A percentile compares a stretch with the other conserved stretches of the same genome.
phyloP scores from a whole-genome alignment of 106 monocot genomes.

The Allium cepa region DNA sequence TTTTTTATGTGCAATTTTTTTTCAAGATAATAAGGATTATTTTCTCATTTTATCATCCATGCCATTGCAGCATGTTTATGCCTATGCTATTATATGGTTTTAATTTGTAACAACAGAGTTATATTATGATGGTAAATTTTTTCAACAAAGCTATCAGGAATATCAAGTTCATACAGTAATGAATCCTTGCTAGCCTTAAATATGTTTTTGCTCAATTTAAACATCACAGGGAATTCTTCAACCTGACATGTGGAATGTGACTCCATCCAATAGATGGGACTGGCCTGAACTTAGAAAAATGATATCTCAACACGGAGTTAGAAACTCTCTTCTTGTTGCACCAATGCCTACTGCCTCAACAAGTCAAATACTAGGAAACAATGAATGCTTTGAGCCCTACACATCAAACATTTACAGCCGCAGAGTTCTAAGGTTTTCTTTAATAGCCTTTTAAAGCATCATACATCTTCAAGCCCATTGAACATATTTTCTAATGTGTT shows the following conservation, averaged over 20 bases:
- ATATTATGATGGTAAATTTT: too few species aligned
- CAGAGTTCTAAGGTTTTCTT: slow-evolving; percentile 46
- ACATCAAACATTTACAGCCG: slow-evolving; percentile 93
- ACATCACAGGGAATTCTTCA: slow-evolving; percentile 69
- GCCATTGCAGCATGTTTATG: too few species aligned
- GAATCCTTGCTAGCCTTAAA: too few species aligned
- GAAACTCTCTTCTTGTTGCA: slow-evolving; percentile 95
- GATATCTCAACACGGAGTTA: slow-evolving; percentile 63
- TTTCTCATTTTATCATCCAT: too few species aligned
- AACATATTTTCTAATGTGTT: neutral
- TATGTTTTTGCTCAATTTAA: neutral
- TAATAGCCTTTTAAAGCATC: neutral
- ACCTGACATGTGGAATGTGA: slow-evolving; percentile 93
- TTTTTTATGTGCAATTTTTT: neutral
- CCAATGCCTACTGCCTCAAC: slow-evolving; percentile 99
- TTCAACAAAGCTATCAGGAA: too few species aligned
- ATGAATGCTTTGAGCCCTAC: slow-evolving; percentile 93
- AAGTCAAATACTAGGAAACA: slow-evolving; percentile 96
- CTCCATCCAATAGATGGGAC: slow-evolving; percentile 73
- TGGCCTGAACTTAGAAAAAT: slow-evolving; percentile 54
- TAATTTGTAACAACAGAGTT: too few species aligned
- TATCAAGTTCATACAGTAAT: too few species aligned
- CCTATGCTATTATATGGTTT: too few species aligned
- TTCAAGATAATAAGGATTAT: too few species aligned
- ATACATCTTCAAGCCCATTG: neutral